Percentiles rank a stretch among this genome's conserved stretches.
These are phyloP conservation scores for Pinus tabuliformis DNA, from an alignment of 75 land plant genomes.

Conservation along the genomic window DNA sequence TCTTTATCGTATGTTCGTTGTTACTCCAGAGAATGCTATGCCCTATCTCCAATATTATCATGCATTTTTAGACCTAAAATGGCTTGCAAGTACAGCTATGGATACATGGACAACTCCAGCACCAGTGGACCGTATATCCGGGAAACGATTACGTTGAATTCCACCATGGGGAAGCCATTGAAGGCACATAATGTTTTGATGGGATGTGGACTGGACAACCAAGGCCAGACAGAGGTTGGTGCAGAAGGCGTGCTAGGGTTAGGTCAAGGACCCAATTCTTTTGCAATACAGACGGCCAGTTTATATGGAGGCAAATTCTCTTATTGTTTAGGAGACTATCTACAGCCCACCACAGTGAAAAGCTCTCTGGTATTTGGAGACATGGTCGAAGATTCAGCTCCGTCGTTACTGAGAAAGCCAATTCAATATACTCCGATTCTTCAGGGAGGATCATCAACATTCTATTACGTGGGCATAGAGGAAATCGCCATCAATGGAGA, in stretches of 20 bases:
- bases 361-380: conserved; percentile 60
- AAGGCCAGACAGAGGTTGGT: conserved; percentile 12
- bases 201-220: conserved; percentile 26
- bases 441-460: conserved; percentile 19
- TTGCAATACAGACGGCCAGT: conserved; percentile 17
- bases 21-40: conserved; percentile 20
- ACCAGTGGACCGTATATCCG: conserved; percentile 29
- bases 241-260: conserved; percentile 60
- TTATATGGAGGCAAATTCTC: conserved; percentile 44
- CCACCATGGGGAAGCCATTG: conserved; percentile 3
- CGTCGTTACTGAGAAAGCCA: background rate
- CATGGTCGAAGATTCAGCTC: too few species aligned
- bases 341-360: conserved; percentile 22
- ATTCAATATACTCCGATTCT: conserved; percentile 12
- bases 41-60: conserved; percentile 12
- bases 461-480: conserved; percentile 34
- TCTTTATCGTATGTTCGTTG: conserved; percentile 29
- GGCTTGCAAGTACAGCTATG: conserved; percentile 25
- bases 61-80: conserved; percentile 17
- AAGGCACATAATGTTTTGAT: conserved; percentile 18
- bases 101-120: conserved; percentile 39
- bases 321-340: conserved; percentile 63
- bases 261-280: conserved; percentile 45
- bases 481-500: conserved; percentile 28
- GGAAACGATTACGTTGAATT: conserved; percentile 33